Evolutionary conservation across 2,329 filamentous ascomycete species (phyloP), one percentile per base, ranked within the genome.

Genomic region (Parastagonospora nodorum): DNA sequence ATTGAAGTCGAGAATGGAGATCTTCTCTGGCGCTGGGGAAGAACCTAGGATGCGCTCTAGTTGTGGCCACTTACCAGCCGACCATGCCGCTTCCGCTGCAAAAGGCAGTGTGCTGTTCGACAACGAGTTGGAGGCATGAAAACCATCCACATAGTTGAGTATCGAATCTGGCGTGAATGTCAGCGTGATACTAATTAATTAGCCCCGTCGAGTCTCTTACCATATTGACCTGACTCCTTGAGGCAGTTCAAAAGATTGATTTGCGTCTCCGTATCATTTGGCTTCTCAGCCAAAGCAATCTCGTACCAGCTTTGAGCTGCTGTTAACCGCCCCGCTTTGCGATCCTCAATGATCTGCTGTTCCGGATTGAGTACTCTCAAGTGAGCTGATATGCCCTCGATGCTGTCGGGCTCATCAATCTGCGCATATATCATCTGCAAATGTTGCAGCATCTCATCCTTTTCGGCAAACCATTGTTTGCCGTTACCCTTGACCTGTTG

Each of bases 231-330:
- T n/a, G 92, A 96, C 70, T 97, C 92, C 68, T 92, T 92, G 8
- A 99, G 80, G 64, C 94, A 97, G 28, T 87, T 89, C 46, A 99
- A 78, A 31, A 99, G 81, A 63, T 95, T 89, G 49, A 90, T 80
- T 69, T 97, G 92, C 10, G 89, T 82, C 49, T 95, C 88, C 14
- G 83, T 71, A 67, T 96, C 88, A 45, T 87, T 80, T 0, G 93
- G 92, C 39, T 88, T 82, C 63, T 94, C 87, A 2, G 89, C 87
- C 30, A 97, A 80, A 57, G 92, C 88, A 58, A 96, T 86, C 70
- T 99, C 92, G 72, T 97, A 97, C 94, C 95, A 99, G 57, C 90
- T 96, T 75, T 97, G 94, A 19, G 92, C 94, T 44, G 93, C 90
- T 12, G 90, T 88, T 92, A 94, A 99, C 55, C 92, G 83, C 4